These are phyloP conservation scores for Leptomonas seymouri DNA, from an alignment of 208 protist genomes.

Conservation along the genomic window DNA sequence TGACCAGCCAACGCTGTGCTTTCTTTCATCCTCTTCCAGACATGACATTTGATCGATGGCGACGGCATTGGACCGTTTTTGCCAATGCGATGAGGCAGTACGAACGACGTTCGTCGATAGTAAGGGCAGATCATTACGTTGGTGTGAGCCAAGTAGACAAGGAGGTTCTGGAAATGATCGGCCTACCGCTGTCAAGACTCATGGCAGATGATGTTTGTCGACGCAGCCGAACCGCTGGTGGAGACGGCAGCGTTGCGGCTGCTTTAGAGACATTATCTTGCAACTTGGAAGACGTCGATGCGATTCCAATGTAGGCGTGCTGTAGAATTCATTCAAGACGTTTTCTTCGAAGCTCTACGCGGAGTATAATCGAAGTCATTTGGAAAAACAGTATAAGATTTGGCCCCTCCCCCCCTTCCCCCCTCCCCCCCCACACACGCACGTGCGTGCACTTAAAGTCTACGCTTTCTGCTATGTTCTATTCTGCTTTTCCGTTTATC, in stretches of 20 bases:
- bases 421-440: no score
- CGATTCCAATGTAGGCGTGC: constrained; percentile 7
- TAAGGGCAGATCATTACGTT: not conserved
- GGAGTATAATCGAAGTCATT: no score
- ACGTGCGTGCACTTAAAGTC: not conserved
- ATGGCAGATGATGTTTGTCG: not conserved
- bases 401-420: no score
- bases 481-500: constrained; percentile 5
- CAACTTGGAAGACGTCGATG: constrained; percentile 1
- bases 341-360: no score
- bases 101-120: not conserved
- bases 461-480: constrained; percentile 5
- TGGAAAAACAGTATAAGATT: no score
- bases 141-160: constrained; percentile 8
- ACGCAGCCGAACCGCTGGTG: not conserved
- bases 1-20: not conserved
- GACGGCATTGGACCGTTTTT: not conserved
- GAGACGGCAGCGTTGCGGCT: no score
- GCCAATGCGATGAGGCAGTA: not conserved
- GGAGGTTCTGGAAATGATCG: constrained; percentile 25
- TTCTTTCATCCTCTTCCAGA: constrained; percentile 1
- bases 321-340: not conserved
- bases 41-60: constrained; percentile 14
- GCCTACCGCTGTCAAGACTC: not conserved
- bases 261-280: no score